Evolutionary conservation across 441 rosid species (phyloP).

Genomic region (Euphorbia schlechtendalii): DNA sequence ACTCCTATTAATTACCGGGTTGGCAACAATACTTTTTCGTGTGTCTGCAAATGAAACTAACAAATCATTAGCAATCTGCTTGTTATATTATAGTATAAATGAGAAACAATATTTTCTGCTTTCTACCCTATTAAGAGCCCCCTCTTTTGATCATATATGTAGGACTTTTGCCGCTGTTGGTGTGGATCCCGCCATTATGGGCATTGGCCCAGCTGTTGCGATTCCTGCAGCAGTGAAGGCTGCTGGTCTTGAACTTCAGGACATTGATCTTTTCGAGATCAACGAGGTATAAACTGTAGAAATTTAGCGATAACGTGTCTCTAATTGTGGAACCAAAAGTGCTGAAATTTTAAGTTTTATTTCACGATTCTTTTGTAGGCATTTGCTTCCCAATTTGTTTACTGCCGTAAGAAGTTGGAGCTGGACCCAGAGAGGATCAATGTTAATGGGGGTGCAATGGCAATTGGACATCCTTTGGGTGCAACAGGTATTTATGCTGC

Average conservation of each 20-base stretch:
- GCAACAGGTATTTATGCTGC: constrained; percentile 61
- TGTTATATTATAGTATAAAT: too few relatives aligned
- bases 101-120: too few relatives aligned
- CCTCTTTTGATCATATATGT: constrained; percentile 17
- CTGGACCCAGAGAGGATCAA: constrained; percentile 82
- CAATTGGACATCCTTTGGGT: constrained; percentile 95
- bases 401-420: constrained; percentile 85
- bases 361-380: constrained; percentile 74
- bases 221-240: constrained; percentile 95
- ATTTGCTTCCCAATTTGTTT: constrained; percentile 91
- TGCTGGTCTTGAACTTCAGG: constrained; percentile 79
- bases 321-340: not conserved
- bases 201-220: constrained; percentile 93
- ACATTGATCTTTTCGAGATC: constrained; percentile 92
- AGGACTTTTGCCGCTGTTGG: constrained; percentile 96
- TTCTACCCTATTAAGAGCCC: too few relatives aligned
- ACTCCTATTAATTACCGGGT: not conserved
- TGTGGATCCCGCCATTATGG: constrained; percentile 99
- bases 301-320: not conserved
- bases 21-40: not conserved
- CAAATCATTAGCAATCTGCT: too few relatives aligned
- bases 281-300: constrained; percentile 56
- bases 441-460: constrained; percentile 97
- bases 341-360: not conserved
- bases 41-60: not conserved